These are phyloP conservation scores for Salix koriyanagi DNA, from an alignment of 345 rosid species.

Conservation along the genomic window DNA sequence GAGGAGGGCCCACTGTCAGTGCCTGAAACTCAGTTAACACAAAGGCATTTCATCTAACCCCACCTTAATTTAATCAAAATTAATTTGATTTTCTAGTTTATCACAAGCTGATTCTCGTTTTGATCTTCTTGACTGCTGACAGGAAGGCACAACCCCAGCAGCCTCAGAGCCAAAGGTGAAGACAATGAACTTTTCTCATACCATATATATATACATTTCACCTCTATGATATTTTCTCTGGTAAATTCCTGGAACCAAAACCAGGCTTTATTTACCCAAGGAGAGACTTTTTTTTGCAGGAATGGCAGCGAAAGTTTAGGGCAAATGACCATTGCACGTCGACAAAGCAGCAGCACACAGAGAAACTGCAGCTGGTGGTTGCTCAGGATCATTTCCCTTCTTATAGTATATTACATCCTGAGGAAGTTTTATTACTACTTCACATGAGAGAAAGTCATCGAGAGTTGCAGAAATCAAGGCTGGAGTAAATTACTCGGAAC, in stretches of 20 bases:
- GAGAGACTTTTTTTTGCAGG: constrained; percentile 15
- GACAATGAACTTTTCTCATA: not conserved
- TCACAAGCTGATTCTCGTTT: not conserved
- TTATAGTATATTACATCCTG: constrained; percentile 28
- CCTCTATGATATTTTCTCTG: not conserved
- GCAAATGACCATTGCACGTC: not conserved
- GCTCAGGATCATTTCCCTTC: constrained; percentile 17
- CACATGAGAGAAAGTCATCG: not conserved
- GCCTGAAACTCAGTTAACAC: not conserved
- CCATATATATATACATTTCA: not conserved
- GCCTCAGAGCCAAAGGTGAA: not conserved
- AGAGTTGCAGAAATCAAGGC: not conserved
- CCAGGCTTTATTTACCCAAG: not conserved
- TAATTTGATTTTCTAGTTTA: not conserved
- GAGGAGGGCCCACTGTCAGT: not conserved
- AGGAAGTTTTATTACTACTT: constrained; percentile 22
- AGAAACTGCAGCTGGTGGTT: constrained; percentile 19
- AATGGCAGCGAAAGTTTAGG: not conserved
- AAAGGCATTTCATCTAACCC: constrained; percentile 9
- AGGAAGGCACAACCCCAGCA: not conserved
- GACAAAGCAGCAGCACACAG: not conserved
- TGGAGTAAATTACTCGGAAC: not conserved
- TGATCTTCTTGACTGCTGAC: not conserved
- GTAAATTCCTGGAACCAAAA: not conserved
- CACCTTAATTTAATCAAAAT: not conserved